Conservation (phyloP, 192 early-diverging fungal genomes). For the Linderina pennispora region DNA sequence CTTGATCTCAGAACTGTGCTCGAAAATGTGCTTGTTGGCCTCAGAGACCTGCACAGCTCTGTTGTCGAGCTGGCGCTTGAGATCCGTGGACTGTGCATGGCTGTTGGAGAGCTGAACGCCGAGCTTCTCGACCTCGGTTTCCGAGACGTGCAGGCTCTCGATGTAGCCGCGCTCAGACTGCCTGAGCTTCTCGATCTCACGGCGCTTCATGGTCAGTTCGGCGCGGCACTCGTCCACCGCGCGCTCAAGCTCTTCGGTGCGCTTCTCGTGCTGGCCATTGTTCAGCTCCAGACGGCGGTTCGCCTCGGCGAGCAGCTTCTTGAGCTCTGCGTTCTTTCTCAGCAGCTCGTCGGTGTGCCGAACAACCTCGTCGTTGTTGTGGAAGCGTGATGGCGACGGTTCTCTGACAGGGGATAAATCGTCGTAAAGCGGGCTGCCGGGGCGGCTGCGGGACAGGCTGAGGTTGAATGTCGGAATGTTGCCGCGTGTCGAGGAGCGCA, state of each 20-base stretch:
- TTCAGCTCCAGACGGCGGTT: constrained; percentile 22
- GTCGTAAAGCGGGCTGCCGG: constrained; percentile 21
- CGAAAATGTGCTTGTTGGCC: constrained; percentile 14
- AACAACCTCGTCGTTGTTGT: constrained; percentile 3
- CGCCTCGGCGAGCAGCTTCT: constrained; percentile 18
- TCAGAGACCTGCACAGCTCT: constrained; percentile 12
- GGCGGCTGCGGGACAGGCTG: constrained; percentile 30
- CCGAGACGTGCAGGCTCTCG: constrained; percentile 21
- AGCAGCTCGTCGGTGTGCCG: constrained; percentile 17
- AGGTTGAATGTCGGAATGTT: too few species aligned
- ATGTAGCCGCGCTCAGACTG: constrained; percentile 6
- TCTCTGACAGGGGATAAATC: constrained; percentile 7
- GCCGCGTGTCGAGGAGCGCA: too few species aligned
- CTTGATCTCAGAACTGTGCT: constrained; percentile 24
- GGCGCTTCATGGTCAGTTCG: constrained; percentile 37
- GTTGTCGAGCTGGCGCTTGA: constrained; percentile 25
- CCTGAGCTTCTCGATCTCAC: constrained; percentile 41
- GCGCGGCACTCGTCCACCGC: constrained; percentile 34
- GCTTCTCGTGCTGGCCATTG: constrained; percentile 28
- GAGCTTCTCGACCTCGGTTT: constrained; percentile 26
- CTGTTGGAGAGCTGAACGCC: constrained; percentile 27
- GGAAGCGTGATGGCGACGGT: constrained; percentile 19
- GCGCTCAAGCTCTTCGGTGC: constrained; percentile 12
- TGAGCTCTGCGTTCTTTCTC: constrained; percentile 22
- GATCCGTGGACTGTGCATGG: constrained; percentile 14